These are phyloP conservation scores for Ascobolus immersus DNA, from an alignment of 495 filamentous ascomycete species.

Conservation along the genomic window DNA sequence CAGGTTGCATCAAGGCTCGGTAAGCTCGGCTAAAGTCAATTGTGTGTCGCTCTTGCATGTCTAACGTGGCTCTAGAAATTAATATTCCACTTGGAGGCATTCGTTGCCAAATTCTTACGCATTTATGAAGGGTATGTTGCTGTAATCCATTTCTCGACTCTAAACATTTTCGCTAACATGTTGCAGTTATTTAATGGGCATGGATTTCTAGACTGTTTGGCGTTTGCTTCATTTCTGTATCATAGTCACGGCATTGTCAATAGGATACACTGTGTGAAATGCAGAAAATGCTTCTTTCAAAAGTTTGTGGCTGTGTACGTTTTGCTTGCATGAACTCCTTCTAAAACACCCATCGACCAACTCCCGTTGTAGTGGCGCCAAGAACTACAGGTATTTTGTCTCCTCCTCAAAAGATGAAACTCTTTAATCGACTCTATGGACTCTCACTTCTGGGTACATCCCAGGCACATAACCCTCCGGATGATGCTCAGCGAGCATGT, in stretches of 20 bases:
- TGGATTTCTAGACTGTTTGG: constrained; percentile 35
- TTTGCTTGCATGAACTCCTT: no score
- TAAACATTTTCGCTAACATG: not conserved
- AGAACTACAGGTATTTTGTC: no score
- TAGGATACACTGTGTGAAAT: constrained; percentile 1
- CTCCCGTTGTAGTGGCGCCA: no score
- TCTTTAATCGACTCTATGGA: no score
- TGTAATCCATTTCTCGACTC: constrained; percentile 13
- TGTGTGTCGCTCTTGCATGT: constrained; percentile 18
- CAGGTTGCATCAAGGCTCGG: constrained; percentile 62
- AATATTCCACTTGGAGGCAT: constrained; percentile 93
- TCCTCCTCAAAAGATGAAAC: no score
- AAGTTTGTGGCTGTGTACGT: no score
- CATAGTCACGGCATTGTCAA: constrained; percentile 1
- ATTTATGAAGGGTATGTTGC: constrained; percentile 42
- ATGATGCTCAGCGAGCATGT: no score
- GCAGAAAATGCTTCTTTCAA: not conserved
- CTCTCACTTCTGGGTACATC: no score
- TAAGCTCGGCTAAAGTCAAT: no score
- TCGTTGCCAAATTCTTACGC: constrained; percentile 95
- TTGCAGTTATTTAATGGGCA: constrained; percentile 58
- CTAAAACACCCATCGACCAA: no score
- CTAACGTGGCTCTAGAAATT: constrained; percentile 32
- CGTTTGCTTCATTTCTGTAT: not conserved
- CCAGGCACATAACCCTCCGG: no score